Conservation (phyloP, 805 yeast species). For the Candida vaughaniae region DNA sequence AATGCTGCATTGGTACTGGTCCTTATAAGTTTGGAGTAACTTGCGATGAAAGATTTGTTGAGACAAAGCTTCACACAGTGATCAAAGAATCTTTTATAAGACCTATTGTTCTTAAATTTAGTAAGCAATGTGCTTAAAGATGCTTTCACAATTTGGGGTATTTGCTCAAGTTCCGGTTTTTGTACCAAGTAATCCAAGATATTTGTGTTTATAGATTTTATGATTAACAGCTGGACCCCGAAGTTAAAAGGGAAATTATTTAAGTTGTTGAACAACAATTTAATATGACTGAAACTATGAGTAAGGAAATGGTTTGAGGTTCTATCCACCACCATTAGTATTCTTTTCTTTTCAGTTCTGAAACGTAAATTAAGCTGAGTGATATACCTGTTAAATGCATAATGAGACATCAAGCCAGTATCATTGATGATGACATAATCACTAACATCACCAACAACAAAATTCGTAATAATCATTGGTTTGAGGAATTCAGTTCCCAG, state of each 20-base stretch:
- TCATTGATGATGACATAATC: constrained; percentile 1
- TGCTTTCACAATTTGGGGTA: constrained; percentile 5
- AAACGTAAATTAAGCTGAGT: constrained; percentile 16
- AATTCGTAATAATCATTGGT: constrained; percentile 22
- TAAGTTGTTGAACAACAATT: constrained; percentile 7
- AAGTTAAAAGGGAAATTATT: constrained; percentile 9
- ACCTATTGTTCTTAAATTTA: constrained; percentile 3
- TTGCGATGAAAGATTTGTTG: constrained; percentile 4
- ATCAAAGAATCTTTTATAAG: constrained; percentile 4
- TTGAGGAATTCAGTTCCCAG: constrained; percentile 19
- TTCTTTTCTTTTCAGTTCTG: constrained; percentile 8
- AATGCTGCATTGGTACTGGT: constrained; percentile 2
- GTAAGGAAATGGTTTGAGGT: constrained; percentile 12
- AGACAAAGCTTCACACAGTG: constrained; percentile 8
- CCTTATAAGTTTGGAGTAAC: constrained; percentile 5
- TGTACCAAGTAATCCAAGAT: constrained; percentile 1
- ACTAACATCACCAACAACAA: constrained; percentile 1
- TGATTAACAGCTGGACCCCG: constrained; percentile 6
- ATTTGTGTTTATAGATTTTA: constrained; percentile 1
- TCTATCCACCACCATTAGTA: constrained; percentile 18
- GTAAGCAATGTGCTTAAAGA: constrained; percentile 1
- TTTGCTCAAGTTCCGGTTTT: background rate
- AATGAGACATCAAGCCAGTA: constrained; percentile 20
- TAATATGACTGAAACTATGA: constrained; percentile 3
- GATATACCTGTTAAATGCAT: constrained; percentile 17